Evolutionary conservation across 2,329 filamentous ascomycete genomes (phyloP).

Genomic region (Hysterium pulicare): DNA sequence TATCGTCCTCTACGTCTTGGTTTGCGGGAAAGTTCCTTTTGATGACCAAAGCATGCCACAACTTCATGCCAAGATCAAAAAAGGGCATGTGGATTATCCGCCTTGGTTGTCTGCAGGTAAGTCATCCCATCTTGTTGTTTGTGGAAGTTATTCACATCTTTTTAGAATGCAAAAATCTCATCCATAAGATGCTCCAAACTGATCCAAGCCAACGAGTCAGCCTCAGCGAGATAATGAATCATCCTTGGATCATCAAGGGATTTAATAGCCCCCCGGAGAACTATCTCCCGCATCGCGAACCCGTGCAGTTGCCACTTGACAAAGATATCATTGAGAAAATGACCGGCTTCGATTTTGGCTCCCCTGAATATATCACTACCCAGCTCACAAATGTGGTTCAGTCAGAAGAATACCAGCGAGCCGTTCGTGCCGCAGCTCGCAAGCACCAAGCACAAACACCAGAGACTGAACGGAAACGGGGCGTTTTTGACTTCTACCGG

Average conservation of each 20-base stretch:
- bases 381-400: slow-evolving; percentile 85
- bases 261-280: slow-evolving; percentile 86
- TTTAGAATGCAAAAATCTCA: slow-evolving; percentile 86
- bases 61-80: slow-evolving; percentile 97
- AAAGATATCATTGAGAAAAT: slow-evolving; percentile 82
- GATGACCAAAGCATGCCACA: slow-evolving; percentile 99
- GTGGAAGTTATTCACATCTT: slow-evolving; percentile 7
- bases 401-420: slow-evolving; percentile 89
- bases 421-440: slow-evolving; percentile 66
- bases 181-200: slow-evolving; percentile 93
- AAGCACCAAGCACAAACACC: slow-evolving; percentile 59
- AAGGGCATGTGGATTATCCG: slow-evolving; percentile 91
- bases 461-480: slow-evolving; percentile 72
- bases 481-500: slow-evolving; percentile 97
- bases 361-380: slow-evolving; percentile 74
- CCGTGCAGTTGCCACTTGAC: slow-evolving; percentile 81
- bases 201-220: slow-evolving; percentile 84
- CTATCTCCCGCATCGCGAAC: slow-evolving; percentile 77
- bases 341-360: slow-evolving; percentile 97
- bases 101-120: slow-evolving; percentile 85
- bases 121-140: slow-evolving; percentile 26
- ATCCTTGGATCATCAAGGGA: slow-evolving; percentile 94
- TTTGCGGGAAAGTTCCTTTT: slow-evolving; percentile 97
- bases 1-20: slow-evolving; percentile 93
- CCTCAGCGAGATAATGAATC: slow-evolving; percentile 86